These are phyloP conservation scores for Diaporthe sp. DNA, from an alignment of 2,329 filamentous ascomycete species.

Conservation along the genomic window DNA sequence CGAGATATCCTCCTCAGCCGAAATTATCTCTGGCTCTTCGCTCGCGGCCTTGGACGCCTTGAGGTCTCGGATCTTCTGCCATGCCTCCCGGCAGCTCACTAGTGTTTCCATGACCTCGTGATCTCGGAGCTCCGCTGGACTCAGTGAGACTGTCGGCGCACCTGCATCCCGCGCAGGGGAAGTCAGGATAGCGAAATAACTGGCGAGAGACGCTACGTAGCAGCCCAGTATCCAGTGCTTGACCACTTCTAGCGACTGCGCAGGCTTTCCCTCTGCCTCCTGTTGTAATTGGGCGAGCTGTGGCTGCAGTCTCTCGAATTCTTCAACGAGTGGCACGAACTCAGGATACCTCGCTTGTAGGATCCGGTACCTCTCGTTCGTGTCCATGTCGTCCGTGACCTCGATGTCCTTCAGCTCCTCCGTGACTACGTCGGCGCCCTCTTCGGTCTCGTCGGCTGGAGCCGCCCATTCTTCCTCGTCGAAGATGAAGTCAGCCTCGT, in stretches of 20 bases:
- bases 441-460: slow-evolving; percentile 63
- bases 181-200: slow-evolving; percentile 96
- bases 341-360: slow-evolving; percentile 90
- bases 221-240: slow-evolving; percentile 87
- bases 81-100: slow-evolving; percentile 83
- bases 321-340: slow-evolving; percentile 86
- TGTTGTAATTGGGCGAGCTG: slow-evolving; percentile 71
- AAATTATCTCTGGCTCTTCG: slow-evolving; percentile 45
- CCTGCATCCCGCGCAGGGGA: slow-evolving; percentile 77
- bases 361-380: slow-evolving; percentile 81
- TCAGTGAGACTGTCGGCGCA: slow-evolving; percentile 70
- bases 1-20: slow-evolving; percentile 47
- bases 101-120: slow-evolving; percentile 92
- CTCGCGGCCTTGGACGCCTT: slow-evolving; percentile 57
- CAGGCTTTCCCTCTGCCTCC: slow-evolving; percentile 65
- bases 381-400: slow-evolving; percentile 82
- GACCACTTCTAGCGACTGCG: slow-evolving; percentile 71
- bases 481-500: slow-evolving; percentile 92
- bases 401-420: slow-evolving; percentile 89
- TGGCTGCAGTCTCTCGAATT: slow-evolving; percentile 81
- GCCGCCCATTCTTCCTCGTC: slow-evolving; percentile 89
- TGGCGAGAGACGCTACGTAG: slow-evolving; percentile 87
- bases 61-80: slow-evolving; percentile 81
- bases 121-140: slow-evolving; percentile 85
- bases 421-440: slow-evolving; percentile 76